These are phyloP conservation scores for Kuraishia cidri DNA, from an alignment of 805 yeast genomes.

Conservation along the genomic window DNA sequence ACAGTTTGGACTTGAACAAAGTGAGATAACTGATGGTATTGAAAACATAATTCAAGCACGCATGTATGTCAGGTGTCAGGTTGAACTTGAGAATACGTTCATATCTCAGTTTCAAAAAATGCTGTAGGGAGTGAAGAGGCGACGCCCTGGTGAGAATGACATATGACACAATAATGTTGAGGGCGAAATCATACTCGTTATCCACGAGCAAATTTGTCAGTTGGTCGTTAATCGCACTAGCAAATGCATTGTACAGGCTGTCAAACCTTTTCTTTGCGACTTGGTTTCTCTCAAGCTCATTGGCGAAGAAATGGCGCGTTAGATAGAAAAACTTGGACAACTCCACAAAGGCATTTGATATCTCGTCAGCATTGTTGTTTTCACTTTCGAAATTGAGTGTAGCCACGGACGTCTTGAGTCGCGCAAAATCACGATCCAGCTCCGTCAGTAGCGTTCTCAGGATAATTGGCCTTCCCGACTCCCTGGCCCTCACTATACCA, in stretches of 20 bases:
- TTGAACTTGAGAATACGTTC: slow-evolving; percentile 5
- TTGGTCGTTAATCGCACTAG: slow-evolving; percentile 10
- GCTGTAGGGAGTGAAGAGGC: slow-evolving; percentile 12
- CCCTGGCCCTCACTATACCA: slow-evolving; percentile 6
- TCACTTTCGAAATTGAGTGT: slow-evolving; percentile 1
- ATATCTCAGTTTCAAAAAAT: slow-evolving; percentile 14
- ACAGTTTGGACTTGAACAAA: slow-evolving; percentile 13
- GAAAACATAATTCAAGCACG: slow-evolving; percentile 16
- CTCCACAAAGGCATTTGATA: slow-evolving; percentile 10
- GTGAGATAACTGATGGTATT: slow-evolving; percentile 16
- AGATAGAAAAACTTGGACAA: slow-evolving; percentile 16
- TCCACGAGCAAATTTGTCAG: slow-evolving; percentile 13
- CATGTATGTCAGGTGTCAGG: slow-evolving; percentile 12
- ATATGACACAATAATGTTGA: slow-evolving; percentile 14
- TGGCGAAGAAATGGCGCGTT: slow-evolving; percentile 11
- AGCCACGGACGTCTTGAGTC: neutral
- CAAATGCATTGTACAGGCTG: slow-evolving; percentile 9
- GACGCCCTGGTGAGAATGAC: slow-evolving; percentile 9
- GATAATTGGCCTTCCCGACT: slow-evolving; percentile 9
- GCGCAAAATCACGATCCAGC: slow-evolving; percentile 7
- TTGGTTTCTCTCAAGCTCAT: slow-evolving; percentile 6
- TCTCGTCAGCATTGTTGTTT: slow-evolving; percentile 4
- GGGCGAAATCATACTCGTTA: slow-evolving; percentile 17
- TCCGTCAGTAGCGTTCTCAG: slow-evolving; percentile 17
- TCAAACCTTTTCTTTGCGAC: slow-evolving; percentile 7